Evolutionary conservation across 345 rosid genomes (phyloP).

Genomic region (Rhodamnia argentea): DNA sequence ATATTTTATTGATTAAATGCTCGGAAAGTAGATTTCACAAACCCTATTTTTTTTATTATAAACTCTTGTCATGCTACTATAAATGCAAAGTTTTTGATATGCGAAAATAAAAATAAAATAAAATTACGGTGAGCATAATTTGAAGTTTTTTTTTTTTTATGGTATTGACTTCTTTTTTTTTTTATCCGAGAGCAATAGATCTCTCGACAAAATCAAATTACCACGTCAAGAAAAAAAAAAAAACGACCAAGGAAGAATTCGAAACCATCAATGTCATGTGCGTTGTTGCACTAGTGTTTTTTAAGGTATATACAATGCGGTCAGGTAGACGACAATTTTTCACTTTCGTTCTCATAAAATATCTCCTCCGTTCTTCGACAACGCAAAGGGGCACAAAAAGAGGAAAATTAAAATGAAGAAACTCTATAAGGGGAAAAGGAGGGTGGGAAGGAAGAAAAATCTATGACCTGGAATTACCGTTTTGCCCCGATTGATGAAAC

Average conservation of each 20-base stretch:
- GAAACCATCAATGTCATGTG: neutral
- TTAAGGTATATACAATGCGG: neutral
- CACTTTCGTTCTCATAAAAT: neutral
- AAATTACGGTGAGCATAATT: neutral
- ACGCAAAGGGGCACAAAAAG: neutral
- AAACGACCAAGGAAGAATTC: neutral
- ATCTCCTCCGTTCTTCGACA: neutral
- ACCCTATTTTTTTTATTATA: neutral
- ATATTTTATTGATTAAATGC: neutral
- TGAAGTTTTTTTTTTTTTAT: neutral
- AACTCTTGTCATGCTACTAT: neutral
- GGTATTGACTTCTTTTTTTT: neutral
- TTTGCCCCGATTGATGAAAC: neutral
- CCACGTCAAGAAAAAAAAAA: neutral
- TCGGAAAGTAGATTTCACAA: neutral
- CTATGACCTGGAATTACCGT: neutral
- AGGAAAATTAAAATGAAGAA: neutral
- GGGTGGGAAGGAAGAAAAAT: neutral
- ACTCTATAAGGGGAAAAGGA: neutral
- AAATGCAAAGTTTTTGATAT: neutral
- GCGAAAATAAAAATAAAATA: neutral
- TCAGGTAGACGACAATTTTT: neutral
- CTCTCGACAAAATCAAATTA: neutral
- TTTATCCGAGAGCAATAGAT: neutral
- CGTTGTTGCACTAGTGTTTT: neutral